phyloP scores from a whole-genome alignment of 2,329 filamentous ascomycete genomes.

The Cladosporium sp. region DNA sequence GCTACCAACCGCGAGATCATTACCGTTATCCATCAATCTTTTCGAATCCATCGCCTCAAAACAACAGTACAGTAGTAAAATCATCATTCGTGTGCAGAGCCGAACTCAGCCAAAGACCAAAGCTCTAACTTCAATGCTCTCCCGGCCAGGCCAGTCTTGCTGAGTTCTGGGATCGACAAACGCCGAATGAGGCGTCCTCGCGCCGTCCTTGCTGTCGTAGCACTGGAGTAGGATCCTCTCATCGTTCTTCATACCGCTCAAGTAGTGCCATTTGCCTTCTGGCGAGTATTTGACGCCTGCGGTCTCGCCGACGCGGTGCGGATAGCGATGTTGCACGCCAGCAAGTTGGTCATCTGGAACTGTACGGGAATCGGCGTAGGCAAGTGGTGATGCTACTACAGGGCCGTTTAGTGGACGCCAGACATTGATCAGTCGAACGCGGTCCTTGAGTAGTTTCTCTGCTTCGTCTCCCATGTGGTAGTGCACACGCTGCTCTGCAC shows the following conservation, averaged over 20 bases:
- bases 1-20: neutral
- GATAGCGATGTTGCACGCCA: slow-evolving; percentile 72
- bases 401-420: slow-evolving; percentile 68
- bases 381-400: slow-evolving; percentile 58
- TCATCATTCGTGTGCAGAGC: neutral
- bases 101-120: slow-evolving; percentile 65
- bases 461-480: slow-evolving; percentile 69
- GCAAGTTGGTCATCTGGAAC: slow-evolving; percentile 65
- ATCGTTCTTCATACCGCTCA: slow-evolving; percentile 70
- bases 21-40: neutral
- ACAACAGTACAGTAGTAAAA: neutral
- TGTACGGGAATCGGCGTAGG: slow-evolving; percentile 56
- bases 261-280: slow-evolving; percentile 73
- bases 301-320: slow-evolving; percentile 70
- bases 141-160: slow-evolving; percentile 62
- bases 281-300: slow-evolving; percentile 65
- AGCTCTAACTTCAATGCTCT: slow-evolving; percentile 87
- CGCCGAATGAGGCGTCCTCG: slow-evolving; percentile 66
- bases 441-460: slow-evolving; percentile 61
- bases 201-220: slow-evolving; percentile 44
- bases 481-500: slow-evolving; percentile 66
- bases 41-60: neutral
- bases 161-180: slow-evolving; percentile 75
- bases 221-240: slow-evolving; percentile 56
- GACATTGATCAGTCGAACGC: slow-evolving; percentile 84